These are phyloP conservation scores for Nitzschia sp. DNA, from an alignment of 108 stramenopile species.

Conservation along the genomic window DNA sequence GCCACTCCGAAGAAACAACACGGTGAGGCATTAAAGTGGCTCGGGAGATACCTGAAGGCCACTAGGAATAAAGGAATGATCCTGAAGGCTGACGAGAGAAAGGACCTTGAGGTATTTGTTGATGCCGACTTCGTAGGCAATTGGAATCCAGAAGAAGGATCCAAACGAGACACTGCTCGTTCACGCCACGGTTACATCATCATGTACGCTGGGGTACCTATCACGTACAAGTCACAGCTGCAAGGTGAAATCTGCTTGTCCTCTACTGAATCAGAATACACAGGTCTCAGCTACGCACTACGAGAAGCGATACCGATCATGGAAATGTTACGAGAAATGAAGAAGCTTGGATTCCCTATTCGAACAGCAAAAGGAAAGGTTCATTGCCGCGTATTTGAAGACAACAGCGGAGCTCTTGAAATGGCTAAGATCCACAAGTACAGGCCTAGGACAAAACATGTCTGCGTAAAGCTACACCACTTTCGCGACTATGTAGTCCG, in stretches of 20 bases:
- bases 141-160: slow-evolving; percentile 16
- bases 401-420: slow-evolving; percentile 36
- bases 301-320: slow-evolving; percentile 27
- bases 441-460: slow-evolving; percentile 37
- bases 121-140: slow-evolving; percentile 43
- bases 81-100: slow-evolving; percentile 13
- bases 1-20: slow-evolving; percentile 29
- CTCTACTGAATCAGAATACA: slow-evolving; percentile 36
- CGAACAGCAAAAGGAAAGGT: not conserved
- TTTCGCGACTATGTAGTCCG: not conserved
- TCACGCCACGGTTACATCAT: slow-evolving; percentile 23
- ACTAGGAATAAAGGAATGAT: slow-evolving; percentile 34
- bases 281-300: slow-evolving; percentile 20
- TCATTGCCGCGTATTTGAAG: slow-evolving; percentile 12
- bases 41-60: slow-evolving; percentile 38
- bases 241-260: slow-evolving; percentile 32
- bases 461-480: slow-evolving; percentile 15
- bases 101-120: slow-evolving; percentile 36
- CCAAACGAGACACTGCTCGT: slow-evolving; percentile 25
- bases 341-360: not conserved
- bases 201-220: slow-evolving; percentile 3
- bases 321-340: not conserved
- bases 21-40: slow-evolving; percentile 32
- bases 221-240: slow-evolving; percentile 26
- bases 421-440: slow-evolving; percentile 18